Percentiles rank a stretch among this genome's conserved stretches.
phyloP scores from a whole-genome alignment of 305 asterid species.

The Solanum hybrid region DNA sequence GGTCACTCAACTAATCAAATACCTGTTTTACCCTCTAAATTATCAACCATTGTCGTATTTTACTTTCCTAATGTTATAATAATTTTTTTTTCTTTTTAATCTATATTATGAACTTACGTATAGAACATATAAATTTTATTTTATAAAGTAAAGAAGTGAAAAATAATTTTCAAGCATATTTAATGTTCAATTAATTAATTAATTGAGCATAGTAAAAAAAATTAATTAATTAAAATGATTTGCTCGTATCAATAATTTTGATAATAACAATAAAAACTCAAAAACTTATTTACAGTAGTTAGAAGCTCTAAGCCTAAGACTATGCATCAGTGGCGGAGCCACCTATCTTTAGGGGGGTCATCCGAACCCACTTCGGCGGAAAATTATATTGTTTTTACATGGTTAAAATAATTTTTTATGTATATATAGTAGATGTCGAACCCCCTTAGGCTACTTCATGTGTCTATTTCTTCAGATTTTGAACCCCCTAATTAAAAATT shows the following conservation, averaged over 20 bases:
- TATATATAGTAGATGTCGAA: too few species aligned
- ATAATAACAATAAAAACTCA: neutral
- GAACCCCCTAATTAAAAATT: too few species aligned
- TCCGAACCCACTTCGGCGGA: too few species aligned
- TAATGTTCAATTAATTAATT: neutral
- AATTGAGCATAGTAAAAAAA: neutral
- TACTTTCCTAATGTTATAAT: too few species aligned
- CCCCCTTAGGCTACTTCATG: too few species aligned
- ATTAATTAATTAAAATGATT: neutral
- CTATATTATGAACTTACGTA: neutral
- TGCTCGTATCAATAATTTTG: neutral
- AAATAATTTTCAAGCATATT: neutral
- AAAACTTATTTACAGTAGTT: neutral
- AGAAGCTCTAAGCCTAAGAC: neutral
- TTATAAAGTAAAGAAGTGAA: neutral
- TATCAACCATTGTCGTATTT: neutral
- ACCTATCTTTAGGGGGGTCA: too few species aligned
- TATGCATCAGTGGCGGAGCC: neutral
- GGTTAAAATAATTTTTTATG: too few species aligned
- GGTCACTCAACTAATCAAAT: neutral
- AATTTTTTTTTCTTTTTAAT: too few species aligned
- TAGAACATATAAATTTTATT: neutral
- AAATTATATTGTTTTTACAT: too few species aligned
- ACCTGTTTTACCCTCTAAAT: neutral
- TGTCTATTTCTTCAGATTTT: too few species aligned